These are phyloP conservation scores for Chenopodium album DNA, from an alignment of 148 eudicot genomes.

Conservation along the genomic window DNA sequence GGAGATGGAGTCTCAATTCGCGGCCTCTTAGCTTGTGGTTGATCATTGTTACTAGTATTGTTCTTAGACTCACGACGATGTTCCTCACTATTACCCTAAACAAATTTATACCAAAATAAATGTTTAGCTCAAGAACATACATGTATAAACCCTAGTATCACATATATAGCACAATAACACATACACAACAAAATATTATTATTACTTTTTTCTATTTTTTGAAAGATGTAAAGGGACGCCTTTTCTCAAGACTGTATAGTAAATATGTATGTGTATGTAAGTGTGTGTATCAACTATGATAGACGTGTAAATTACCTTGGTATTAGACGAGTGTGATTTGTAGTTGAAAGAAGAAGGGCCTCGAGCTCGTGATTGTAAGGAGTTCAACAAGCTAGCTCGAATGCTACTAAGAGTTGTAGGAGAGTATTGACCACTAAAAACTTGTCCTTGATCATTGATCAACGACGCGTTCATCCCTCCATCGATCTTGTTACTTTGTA, in stretches of 20 bases:
- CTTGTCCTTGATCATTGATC: conserved; percentile 11
- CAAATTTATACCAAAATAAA: background rate
- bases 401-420: conserved; percentile 22
- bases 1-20: conserved; percentile 75
- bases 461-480: conserved; percentile 10
- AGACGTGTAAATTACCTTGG: conserved; percentile 38
- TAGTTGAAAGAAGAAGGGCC: conserved; percentile 22
- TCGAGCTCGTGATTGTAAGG: conserved; percentile 34
- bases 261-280: background rate
- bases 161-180: background rate
- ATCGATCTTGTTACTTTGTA: conserved; percentile 16
- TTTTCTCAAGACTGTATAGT: background rate
- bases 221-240: background rate
- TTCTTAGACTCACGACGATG: conserved; percentile 37
- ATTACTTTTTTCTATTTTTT: background rate
- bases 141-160: conserved; percentile 23
- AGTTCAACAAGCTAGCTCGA: conserved; percentile 33
- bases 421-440: conserved; percentile 6
- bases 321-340: conserved; percentile 25
- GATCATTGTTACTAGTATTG: conserved; percentile 32
- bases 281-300: background rate
- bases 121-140: background rate
- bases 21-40: conserved; percentile 55
- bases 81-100: conserved; percentile 36
- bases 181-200: background rate